These are phyloP conservation scores for Apophysomyces trapeziformis DNA, from an alignment of 371 early-diverging fungal species.

Conservation along the genomic window DNA sequence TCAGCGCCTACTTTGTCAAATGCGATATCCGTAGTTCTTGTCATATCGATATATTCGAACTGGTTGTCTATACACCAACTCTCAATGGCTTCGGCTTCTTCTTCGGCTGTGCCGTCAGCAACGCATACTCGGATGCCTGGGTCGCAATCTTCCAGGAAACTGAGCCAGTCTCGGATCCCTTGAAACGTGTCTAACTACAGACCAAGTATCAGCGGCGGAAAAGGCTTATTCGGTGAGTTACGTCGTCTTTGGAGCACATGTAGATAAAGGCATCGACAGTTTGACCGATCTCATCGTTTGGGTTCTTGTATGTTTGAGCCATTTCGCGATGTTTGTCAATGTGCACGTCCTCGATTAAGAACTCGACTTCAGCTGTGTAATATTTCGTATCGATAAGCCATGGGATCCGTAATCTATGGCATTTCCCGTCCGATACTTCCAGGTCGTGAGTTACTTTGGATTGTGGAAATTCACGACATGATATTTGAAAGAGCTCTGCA, in stretches of 20 bases:
- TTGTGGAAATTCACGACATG: slow-evolving; percentile 30
- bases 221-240: slow-evolving; percentile 9
- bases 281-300: slow-evolving; percentile 55
- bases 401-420: slow-evolving; percentile 61
- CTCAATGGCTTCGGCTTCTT: slow-evolving; percentile 26
- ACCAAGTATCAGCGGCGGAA: background rate
- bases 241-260: slow-evolving; percentile 62
- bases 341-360: slow-evolving; percentile 70
- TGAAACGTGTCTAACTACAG: slow-evolving; percentile 55
- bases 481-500: slow-evolving; percentile 32
- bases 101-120: slow-evolving; percentile 33
- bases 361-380: slow-evolving; percentile 69
- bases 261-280: slow-evolving; percentile 73
- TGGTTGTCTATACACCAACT: slow-evolving; percentile 66
- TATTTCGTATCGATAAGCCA: slow-evolving; percentile 74
- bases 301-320: slow-evolving; percentile 46
- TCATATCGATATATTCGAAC: slow-evolving; percentile 69
- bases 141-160: slow-evolving; percentile 57
- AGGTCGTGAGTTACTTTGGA: slow-evolving; percentile 27
- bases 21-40: slow-evolving; percentile 31
- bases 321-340: slow-evolving; percentile 37
- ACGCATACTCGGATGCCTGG: slow-evolving; percentile 66
- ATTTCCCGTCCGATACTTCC: slow-evolving; percentile 35
- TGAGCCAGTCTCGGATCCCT: slow-evolving; percentile 55
- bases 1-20: slow-evolving; percentile 46